Percentiles rank a stretch among this genome's conserved stretches.
Conservation (phyloP, 352 stramenopile genomes). For the Halophytophthora polymorphica region DNA sequence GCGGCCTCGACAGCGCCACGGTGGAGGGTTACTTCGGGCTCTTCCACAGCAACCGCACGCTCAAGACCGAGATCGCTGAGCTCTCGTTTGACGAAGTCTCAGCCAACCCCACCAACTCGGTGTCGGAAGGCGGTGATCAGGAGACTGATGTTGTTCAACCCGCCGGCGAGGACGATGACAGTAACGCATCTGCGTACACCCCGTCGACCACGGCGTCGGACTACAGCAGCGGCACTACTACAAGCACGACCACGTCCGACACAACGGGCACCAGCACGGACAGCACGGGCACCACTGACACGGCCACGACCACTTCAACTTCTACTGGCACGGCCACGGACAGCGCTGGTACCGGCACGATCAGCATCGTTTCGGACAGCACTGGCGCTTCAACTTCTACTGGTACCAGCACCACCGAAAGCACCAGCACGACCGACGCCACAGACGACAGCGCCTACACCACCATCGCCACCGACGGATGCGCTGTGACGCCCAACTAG, state of each 20-base stretch:
- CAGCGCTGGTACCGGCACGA: slow-evolving; percentile 2
- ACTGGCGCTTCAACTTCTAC: neutral
- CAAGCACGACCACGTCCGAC: no score
- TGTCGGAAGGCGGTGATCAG: slow-evolving; percentile 9
- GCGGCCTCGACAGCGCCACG: slow-evolving; percentile 26
- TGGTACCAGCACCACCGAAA: neutral
- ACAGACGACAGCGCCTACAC: neutral
- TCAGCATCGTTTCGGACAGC: neutral
- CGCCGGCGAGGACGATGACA: no score
- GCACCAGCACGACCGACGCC: slow-evolving; percentile 4
- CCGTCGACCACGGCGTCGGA: no score
- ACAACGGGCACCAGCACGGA: neutral
- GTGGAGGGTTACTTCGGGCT: slow-evolving; percentile 68
- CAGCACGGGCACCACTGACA: neutral
- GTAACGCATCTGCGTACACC: no score
- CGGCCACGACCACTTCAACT: no score
- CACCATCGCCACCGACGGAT: neutral
- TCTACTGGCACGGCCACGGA: no score
- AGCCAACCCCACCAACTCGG: no score
- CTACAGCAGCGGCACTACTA: no score
- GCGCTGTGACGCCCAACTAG: neutral
- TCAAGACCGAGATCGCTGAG: slow-evolving; percentile 43
- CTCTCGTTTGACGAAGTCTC: slow-evolving; percentile 17
- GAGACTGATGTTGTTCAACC: neutral
- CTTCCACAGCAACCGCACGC: slow-evolving; percentile 34